Evolutionary conservation across 768 basidiomycete species (phyloP).

Genomic region (Royoungia palumana): DNA sequence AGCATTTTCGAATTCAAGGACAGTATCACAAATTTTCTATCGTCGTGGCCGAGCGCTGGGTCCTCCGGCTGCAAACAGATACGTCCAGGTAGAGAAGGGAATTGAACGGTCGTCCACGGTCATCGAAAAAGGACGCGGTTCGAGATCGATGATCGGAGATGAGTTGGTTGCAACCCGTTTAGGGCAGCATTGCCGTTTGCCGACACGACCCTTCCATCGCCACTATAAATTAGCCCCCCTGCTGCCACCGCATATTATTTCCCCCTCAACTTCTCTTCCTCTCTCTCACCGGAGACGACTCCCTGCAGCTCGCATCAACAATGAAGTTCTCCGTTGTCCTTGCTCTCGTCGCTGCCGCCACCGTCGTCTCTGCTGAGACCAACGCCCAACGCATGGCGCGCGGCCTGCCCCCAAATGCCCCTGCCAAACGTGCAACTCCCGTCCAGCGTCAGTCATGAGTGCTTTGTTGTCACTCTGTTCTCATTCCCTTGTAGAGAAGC

Average conservation of each 20-base stretch:
- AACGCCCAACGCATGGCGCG: conserved; percentile 55
- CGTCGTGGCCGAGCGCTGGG: too few relatives aligned
- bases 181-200: conserved; percentile 10
- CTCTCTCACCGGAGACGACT: not conserved
- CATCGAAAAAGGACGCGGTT: not conserved
- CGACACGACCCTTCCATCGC: conserved; percentile 12
- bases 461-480: not conserved
- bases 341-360: conserved; percentile 37
- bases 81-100: too few relatives aligned
- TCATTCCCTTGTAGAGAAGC: conserved; percentile 22
- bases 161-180: not conserved
- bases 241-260: not conserved
- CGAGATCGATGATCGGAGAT: conserved; percentile 2
- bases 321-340: conserved; percentile 33
- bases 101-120: not conserved
- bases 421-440: conserved; percentile 34
- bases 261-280: not conserved
- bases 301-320: conserved; percentile 19
- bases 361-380: conserved; percentile 42
- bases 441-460: conserved; percentile 28
- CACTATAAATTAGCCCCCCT: not conserved
- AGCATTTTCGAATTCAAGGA: too few relatives aligned
- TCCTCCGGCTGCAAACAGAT: too few relatives aligned
- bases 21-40: too few relatives aligned
- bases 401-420: conserved; percentile 48